Evolutionary conservation across 2,329 filamentous ascomycete species (phyloP), one percentile per base, ranked within the genome.

Genomic region (Hortaea werneckii): DNA sequence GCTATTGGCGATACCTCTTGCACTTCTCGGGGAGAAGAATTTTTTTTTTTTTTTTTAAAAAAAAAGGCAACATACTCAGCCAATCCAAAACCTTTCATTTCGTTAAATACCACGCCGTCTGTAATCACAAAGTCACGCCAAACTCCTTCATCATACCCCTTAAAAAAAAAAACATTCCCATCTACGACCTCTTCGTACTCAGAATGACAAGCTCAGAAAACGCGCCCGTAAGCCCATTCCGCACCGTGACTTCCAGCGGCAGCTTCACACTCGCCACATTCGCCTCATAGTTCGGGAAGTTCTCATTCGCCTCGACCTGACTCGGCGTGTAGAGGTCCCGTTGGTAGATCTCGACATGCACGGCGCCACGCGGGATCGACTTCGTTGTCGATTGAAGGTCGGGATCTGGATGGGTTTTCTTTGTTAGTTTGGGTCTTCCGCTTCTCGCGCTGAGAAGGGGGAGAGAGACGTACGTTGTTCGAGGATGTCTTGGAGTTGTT

Each of bases 211-310:
- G 26, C 41, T 54, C 51, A 26, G 28, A 37, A 37, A 46, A 50
- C 30, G 34, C 42, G 11, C 40, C 49, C 28, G 28, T 43, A 34
- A 44, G 35, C 11, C 20, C 47, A 38, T 45, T 45, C 26, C 45
- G 44, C 6, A 56, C 12, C 37, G 38, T 12, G 27, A 50, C 49
- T 13, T 40, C 47, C 9, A 52, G 28, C 40, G 55, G 55, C 41
- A 58, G 27, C 20, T 35, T 49, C 9, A 58, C 40, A 34, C 46
- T 41, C 12, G 54, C 55, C 3, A 58, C 43, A 43, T 58, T 56
- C 11, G 45, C 39, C 8, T 48, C 44, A 40, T 40, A 37, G 30
- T 55, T 58, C 13, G 50, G 43, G 20, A 48, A 43, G 13, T 37
- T 11, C 27, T 41, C 42, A 38, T 13, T 29, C 4, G 13, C 43